A percentile compares a stretch with the other conserved stretches of the same genome.
phyloP scores from a whole-genome alignment of 2,329 filamentous ascomycete genomes.

The Neodidymelliopsis sp. region DNA sequence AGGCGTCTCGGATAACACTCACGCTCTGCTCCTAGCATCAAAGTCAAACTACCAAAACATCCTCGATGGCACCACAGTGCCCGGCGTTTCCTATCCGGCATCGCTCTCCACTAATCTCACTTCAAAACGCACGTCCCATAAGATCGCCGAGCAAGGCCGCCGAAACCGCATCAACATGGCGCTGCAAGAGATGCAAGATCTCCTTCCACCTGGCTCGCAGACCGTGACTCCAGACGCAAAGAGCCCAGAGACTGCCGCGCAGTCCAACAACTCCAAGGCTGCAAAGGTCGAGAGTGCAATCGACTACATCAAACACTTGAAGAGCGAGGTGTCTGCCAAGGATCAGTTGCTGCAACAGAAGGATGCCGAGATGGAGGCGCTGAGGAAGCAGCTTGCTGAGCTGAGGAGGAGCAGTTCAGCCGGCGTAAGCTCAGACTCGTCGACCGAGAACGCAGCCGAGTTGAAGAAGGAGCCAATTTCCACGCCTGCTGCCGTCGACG shows the following conservation, averaged over 20 bases:
- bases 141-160: conserved; percentile 95
- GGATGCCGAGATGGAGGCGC: conserved; percentile 64
- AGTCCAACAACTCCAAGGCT: conserved; percentile 74
- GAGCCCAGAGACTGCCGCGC: conserved; percentile 49
- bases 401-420: conserved; percentile 33
- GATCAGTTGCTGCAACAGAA: conserved; percentile 69
- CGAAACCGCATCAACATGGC: conserved; percentile 95
- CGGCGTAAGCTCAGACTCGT: conserved; percentile 1
- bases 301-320: conserved; percentile 87
- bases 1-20: conserved; percentile 64
- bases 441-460: not conserved
- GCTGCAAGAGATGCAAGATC: conserved; percentile 84
- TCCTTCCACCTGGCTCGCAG: conserved; percentile 69
- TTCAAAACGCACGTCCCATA: conserved; percentile 96
- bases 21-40: conserved; percentile 80
- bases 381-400: conserved; percentile 60
- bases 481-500: conserved; percentile 9
- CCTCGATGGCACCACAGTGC: conserved; percentile 87
- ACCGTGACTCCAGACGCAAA: conserved; percentile 36
- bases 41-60: conserved; percentile 99
- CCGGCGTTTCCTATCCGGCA: conserved; percentile 88
- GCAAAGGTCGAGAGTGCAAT: conserved; percentile 98
- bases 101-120: conserved; percentile 92
- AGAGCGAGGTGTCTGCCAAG: conserved; percentile 73
- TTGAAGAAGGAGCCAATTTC: conserved; percentile 11